Percentiles rank a stretch among this genome's conserved stretches.
Evolutionary conservation across 495 filamentous ascomycete species (phyloP).

Genomic region (Halenospora varia): DNA sequence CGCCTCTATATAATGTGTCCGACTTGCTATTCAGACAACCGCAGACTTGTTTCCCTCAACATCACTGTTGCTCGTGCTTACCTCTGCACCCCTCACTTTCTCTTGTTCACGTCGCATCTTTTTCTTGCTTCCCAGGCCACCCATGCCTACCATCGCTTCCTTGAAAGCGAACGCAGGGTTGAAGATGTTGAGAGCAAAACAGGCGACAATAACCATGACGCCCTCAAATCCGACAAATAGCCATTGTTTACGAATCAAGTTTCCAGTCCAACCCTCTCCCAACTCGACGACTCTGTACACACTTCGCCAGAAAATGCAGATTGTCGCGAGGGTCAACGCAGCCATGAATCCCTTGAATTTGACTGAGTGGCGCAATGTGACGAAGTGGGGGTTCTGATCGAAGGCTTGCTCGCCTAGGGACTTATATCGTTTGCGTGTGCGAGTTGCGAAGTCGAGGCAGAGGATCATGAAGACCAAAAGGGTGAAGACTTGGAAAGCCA

Average conservation of each 20-base stretch:
- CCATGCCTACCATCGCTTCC: slow-evolving; percentile 18
- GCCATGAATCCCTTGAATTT: slow-evolving; percentile 21
- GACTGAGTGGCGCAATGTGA: slow-evolving; percentile 1
- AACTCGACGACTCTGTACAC: slow-evolving; percentile 36
- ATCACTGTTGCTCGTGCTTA: slow-evolving; percentile 13
- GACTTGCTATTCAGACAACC: background rate
- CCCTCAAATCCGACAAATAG: slow-evolving; percentile 57
- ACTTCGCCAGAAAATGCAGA: slow-evolving; percentile 34
- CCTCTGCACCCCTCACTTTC: slow-evolving; percentile 1
- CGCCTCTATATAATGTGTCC: too few relatives aligned
- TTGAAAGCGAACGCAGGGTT: slow-evolving; percentile 33
- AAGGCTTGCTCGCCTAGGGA: slow-evolving; percentile 13
- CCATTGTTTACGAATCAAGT: slow-evolving; percentile 44
- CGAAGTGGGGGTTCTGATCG: slow-evolving; percentile 18
- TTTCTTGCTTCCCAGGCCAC: slow-evolving; percentile 17
- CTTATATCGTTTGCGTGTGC: slow-evolving; percentile 13
- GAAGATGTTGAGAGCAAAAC: slow-evolving; percentile 38
- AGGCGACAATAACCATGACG: slow-evolving; percentile 51
- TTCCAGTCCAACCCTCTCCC: slow-evolving; percentile 30
- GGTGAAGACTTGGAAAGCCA: slow-evolving; percentile 49
- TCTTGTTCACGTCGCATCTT: slow-evolving; percentile 10
- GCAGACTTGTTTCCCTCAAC: slow-evolving; percentile 3
- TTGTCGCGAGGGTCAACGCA: slow-evolving; percentile 19
- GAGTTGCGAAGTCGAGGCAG: slow-evolving; percentile 9
- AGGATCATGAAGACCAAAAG: slow-evolving; percentile 13